phyloP scores from a whole-genome alignment of 176 grass and related monocot genomes.

The Zizania latifolia region DNA sequence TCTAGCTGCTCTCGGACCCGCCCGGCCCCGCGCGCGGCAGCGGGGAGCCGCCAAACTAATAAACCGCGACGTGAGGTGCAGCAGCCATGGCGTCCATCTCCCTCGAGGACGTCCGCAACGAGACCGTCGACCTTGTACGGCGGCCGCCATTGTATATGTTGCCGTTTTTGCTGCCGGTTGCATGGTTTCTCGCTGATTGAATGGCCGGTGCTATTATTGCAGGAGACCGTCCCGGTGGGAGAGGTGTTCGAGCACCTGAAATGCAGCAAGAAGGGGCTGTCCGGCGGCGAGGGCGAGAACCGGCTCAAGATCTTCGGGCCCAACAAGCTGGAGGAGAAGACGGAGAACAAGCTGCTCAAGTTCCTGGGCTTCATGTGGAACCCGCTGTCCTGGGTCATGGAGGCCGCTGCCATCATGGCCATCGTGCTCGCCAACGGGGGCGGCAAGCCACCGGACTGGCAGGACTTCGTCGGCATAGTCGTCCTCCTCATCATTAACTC shows the following conservation, averaged over 20 bases:
- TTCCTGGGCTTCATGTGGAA: constrained; percentile 99
- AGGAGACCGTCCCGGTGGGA: constrained; percentile 78
- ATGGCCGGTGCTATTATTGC: background rate
- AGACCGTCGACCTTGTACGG: constrained; percentile 82
- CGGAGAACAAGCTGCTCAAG: constrained; percentile 92
- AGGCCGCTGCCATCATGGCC: constrained; percentile 83
- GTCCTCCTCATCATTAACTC: constrained; percentile 96
- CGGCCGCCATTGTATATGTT: too few relatives aligned
- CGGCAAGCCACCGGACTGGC: constrained; percentile 83
- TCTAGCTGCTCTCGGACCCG: too few relatives aligned
- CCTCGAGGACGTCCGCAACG: constrained; percentile 69
- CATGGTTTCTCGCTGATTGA: too few relatives aligned
- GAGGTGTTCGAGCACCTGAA: constrained; percentile 87
- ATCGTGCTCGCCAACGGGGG: constrained; percentile 82
- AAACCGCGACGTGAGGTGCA: background rate
- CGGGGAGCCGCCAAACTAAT: too few relatives aligned
- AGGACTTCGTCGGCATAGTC: constrained; percentile 83
- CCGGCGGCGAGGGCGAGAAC: constrained; percentile 39
- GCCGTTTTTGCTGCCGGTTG: too few relatives aligned
- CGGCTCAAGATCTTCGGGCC: constrained; percentile 76
- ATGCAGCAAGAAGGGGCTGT: constrained; percentile 64
- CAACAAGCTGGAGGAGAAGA: constrained; percentile 94
- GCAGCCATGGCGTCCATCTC: constrained; percentile 56
- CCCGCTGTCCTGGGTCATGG: constrained; percentile 95
- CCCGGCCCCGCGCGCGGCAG: too few relatives aligned